Evolutionary conservation across 805 yeast species (phyloP).

Genomic region (Dipodascus geniculatus): DNA sequence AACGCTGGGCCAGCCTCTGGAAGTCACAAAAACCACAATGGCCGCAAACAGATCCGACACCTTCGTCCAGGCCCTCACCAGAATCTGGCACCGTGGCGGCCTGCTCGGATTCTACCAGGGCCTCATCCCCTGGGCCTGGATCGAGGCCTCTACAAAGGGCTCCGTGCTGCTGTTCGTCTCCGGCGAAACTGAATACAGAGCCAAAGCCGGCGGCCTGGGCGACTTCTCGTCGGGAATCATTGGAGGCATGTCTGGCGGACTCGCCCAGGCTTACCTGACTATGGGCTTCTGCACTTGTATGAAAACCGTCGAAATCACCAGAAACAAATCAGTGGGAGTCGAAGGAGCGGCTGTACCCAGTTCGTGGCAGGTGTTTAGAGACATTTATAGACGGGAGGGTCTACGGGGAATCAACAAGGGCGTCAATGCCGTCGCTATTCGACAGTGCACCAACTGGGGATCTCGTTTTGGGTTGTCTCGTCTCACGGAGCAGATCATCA

Average conservation of each 20-base stretch:
- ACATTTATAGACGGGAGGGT: conserved; percentile 78
- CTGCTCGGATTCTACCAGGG: conserved; percentile 93
- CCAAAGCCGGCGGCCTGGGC: conserved; percentile 42
- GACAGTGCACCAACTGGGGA: conserved; percentile 99
- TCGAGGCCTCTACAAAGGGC: conserved; percentile 98
- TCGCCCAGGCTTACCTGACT: conserved; percentile 90
- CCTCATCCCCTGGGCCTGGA: conserved; percentile 98
- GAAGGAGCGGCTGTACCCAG: conserved; percentile 59
- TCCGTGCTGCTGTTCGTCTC: conserved; percentile 89
- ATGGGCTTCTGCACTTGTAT: conserved; percentile 98
- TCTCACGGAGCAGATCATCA: conserved; percentile 78
- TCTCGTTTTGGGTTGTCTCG: conserved; percentile 90
- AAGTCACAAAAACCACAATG: conserved; percentile 94
- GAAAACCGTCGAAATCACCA: conserved; percentile 97
- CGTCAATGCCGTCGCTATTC: conserved; percentile 94
- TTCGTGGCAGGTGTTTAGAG: conserved; percentile 76
- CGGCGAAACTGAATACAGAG: conserved; percentile 78
- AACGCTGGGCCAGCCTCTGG: conserved; percentile 93
- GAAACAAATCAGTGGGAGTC: conserved; percentile 58
- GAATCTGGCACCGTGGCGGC: conserved; percentile 93
- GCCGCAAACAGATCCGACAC: conserved; percentile 82
- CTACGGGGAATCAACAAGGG: conserved; percentile 93
- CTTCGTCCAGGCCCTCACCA: conserved; percentile 52
- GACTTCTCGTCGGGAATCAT: conserved; percentile 81
- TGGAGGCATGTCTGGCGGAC: conserved; percentile 94